Evolutionary conservation across 306 rosid species (phyloP).

Genomic region (Phaseolus lunatus): DNA sequence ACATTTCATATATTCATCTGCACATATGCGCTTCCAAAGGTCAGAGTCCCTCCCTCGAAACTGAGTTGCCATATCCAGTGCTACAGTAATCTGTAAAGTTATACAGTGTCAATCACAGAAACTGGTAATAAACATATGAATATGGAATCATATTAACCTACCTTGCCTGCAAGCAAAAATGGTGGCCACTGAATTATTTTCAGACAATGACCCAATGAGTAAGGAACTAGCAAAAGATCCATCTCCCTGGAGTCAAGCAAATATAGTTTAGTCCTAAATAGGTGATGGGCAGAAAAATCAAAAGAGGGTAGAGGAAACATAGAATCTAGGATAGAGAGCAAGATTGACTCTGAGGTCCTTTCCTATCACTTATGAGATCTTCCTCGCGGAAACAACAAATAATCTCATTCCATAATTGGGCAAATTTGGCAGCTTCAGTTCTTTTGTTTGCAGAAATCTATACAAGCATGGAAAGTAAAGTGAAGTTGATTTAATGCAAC

Average conservation of each 20-base stretch:
- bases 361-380: constrained; percentile 91
- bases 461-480: constrained; percentile 43
- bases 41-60: constrained; percentile 84
- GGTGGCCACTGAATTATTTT: constrained; percentile 99
- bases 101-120: constrained; percentile 51
- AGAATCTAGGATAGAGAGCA: constrained; percentile 35
- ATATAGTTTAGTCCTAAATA: constrained; percentile 44
- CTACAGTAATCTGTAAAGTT: constrained; percentile 83
- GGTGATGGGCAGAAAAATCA: constrained; percentile 33
- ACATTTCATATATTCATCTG: constrained; percentile 96
- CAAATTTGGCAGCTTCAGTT: constrained; percentile 96
- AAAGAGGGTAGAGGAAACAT: constrained; percentile 38
- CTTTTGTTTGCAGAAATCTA: constrained; percentile 87
- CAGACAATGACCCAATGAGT: constrained; percentile 78
- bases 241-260: constrained; percentile 79
- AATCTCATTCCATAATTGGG: constrained; percentile 97
- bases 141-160: constrained; percentile 43
- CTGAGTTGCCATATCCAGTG: constrained; percentile 95
- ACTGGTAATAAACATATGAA: constrained; percentile 30
- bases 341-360: constrained; percentile 54
- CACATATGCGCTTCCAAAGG: constrained; percentile 96
- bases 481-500: constrained; percentile 30
- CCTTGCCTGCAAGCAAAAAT: constrained; percentile 97
- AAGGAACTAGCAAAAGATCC: constrained; percentile 94
- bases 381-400: constrained; percentile 98